phyloP scores from a whole-genome alignment of 306 rosid genomes.

The Casuarina cunninghamiana region DNA sequence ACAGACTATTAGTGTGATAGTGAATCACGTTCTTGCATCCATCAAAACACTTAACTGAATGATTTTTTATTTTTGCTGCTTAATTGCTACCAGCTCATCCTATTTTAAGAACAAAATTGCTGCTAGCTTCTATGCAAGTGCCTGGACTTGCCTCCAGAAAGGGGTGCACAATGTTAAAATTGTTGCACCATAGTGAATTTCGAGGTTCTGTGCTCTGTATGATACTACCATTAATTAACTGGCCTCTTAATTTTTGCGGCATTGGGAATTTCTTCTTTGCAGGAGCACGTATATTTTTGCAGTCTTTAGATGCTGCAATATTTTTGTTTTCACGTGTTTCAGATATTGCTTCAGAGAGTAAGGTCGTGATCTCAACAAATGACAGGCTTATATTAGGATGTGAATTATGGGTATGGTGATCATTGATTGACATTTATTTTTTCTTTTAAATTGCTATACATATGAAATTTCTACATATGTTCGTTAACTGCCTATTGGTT shows the following conservation, averaged over 20 bases:
- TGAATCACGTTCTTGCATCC: neutral
- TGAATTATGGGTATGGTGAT: slow-evolving; percentile 75
- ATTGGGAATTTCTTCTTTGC: slow-evolving; percentile 99
- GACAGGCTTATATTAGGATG: slow-evolving; percentile 97
- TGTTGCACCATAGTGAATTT: neutral
- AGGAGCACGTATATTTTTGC: slow-evolving; percentile 89
- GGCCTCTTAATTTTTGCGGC: slow-evolving; percentile 55
- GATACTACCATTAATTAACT: slow-evolving; percentile 23
- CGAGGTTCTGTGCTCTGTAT: slow-evolving; percentile 2
- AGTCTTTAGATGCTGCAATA: slow-evolving; percentile 96
- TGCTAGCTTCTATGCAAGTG: no score
- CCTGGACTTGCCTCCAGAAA: neutral
- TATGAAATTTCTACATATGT: neutral
- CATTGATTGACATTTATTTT: slow-evolving; percentile 2
- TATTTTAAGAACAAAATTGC: neutral
- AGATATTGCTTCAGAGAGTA: slow-evolving; percentile 85
- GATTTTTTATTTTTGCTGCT: neutral
- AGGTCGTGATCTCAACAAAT: slow-evolving; percentile 89
- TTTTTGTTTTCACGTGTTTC: slow-evolving; percentile 97
- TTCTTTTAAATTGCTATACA: neutral
- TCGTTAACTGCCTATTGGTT: neutral
- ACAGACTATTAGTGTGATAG: neutral
- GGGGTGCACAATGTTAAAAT: neutral
- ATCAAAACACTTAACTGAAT: neutral
- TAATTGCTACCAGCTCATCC: neutral